Conservation (phyloP, 768 basidiomycete genomes). For the Lactarius psammicola region DNA sequence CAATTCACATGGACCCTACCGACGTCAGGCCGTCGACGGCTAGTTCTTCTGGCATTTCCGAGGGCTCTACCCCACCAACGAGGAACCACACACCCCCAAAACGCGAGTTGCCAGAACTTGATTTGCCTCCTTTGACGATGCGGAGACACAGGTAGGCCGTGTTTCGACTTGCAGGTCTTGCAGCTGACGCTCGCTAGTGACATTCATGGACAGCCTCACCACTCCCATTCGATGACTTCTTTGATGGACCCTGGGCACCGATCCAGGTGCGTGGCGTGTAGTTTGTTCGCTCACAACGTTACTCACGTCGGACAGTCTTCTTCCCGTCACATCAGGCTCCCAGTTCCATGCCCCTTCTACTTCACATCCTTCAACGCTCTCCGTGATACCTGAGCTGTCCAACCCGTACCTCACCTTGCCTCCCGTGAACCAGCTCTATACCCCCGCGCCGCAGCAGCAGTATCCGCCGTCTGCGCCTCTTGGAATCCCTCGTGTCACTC, state of each 20-base stretch:
- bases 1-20: conserved; percentile 43
- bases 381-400: conserved; percentile 59
- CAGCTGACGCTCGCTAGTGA: conserved; percentile 29
- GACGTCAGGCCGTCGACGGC: conserved; percentile 67
- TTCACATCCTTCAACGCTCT: conserved; percentile 45
- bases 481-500: conserved; percentile 43
- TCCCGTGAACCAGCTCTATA: conserved; percentile 52
- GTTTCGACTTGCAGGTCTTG: conserved; percentile 5
- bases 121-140: conserved; percentile 39
- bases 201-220: conserved; percentile 30
- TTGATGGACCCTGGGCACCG: conserved; percentile 30
- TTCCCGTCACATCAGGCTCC: conserved; percentile 42
- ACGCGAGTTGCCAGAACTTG: conserved; percentile 43
- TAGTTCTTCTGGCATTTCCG: conserved; percentile 70
- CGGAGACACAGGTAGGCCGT: conserved; percentile 43
- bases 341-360: conserved; percentile 48
- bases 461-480: conserved; percentile 31
- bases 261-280: conserved; percentile 26
- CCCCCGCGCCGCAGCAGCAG: conserved; percentile 39
- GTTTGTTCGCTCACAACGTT: not conserved
- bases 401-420: conserved; percentile 46
- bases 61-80: conserved; percentile 69
- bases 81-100: conserved; percentile 64
- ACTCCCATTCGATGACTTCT: conserved; percentile 27
- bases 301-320: conserved; percentile 22